Evolutionary conservation across 1,284 basidiomycete genomes (phyloP).

Genomic region (Puccinia triticina): DNA sequence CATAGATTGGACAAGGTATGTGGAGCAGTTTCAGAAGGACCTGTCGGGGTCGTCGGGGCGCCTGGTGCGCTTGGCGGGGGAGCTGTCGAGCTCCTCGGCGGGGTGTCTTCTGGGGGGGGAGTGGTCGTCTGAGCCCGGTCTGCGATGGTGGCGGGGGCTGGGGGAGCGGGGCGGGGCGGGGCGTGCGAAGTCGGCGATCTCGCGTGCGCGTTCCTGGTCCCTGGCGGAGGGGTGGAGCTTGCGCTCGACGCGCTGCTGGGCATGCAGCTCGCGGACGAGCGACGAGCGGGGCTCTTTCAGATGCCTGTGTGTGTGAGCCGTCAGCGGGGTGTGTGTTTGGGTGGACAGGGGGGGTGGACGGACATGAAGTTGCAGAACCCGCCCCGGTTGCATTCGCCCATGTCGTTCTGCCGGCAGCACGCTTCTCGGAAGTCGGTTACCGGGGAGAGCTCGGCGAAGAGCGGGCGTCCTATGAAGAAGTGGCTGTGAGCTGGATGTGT

Average conservation of each 20-base stretch:
- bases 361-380: conserved; percentile 53
- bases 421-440: conserved; percentile 99
- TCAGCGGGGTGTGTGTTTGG: not conserved
- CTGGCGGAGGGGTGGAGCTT: conserved; percentile 61
- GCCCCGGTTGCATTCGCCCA: conserved; percentile 71
- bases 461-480: conserved; percentile 71
- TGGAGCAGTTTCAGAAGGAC: no score
- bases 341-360: not conserved
- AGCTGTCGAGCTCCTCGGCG: no score
- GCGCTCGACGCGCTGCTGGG: conserved; percentile 80
- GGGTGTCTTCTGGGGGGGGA: no score
- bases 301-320: conserved; percentile 24
- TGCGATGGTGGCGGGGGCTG: no score
- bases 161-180: no score
- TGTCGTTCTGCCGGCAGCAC: conserved; percentile 96
- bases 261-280: conserved; percentile 74
- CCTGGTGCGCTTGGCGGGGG: no score
- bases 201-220: conserved; percentile 54
- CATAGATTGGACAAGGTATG: no score
- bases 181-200: conserved; percentile 57
- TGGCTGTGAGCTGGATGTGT: conserved; percentile 5
- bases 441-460: conserved; percentile 97
- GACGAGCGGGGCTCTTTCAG: conserved; percentile 57
- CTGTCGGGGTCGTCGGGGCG: no score
- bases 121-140: no score